These are phyloP conservation scores for Aspergillus bombycis DNA, from an alignment of 2,329 filamentous ascomycete species.

Conservation along the genomic window DNA sequence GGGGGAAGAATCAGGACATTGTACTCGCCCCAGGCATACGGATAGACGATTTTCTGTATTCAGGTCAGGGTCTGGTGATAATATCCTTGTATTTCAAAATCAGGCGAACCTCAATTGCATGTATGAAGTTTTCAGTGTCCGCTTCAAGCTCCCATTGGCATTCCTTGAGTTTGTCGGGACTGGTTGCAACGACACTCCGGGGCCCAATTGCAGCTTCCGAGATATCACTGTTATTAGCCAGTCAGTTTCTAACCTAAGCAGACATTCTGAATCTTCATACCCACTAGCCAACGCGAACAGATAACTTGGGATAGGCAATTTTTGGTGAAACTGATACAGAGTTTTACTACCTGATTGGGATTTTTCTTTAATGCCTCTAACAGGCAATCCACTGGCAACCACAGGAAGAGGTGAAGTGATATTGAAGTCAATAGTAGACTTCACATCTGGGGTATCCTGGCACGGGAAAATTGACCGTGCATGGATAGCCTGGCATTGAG, in stretches of 20 bases:
- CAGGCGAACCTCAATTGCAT: conserved; percentile 71
- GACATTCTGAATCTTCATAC: conserved; percentile 25
- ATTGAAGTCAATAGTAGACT: conserved; percentile 90
- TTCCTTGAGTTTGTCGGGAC: conserved; percentile 79
- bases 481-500: conserved; percentile 96
- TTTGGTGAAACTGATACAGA: conserved; percentile 84
- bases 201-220: conserved; percentile 84
- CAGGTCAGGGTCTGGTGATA: conserved; percentile 16
- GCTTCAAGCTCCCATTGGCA: conserved; percentile 90
- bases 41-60: conserved; percentile 67
- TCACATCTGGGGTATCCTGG: conserved; percentile 96
- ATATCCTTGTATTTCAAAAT: neutral
- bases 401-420: conserved; percentile 85
- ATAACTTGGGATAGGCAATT: conserved; percentile 90
- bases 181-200: conserved; percentile 80
- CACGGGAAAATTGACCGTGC: conserved; percentile 92
- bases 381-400: conserved; percentile 81
- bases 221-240: conserved; percentile 67
- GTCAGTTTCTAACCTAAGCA: neutral
- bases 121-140: conserved; percentile 90
- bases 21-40: conserved; percentile 93
- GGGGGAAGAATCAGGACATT: conserved; percentile 89
- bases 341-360: conserved; percentile 56
- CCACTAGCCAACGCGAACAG: conserved; percentile 84
- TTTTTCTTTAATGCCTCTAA: conserved; percentile 54